Conservation (phyloP, 2,329 filamentous ascomycete species). For the Botryosphaeria dothidea region DNA sequence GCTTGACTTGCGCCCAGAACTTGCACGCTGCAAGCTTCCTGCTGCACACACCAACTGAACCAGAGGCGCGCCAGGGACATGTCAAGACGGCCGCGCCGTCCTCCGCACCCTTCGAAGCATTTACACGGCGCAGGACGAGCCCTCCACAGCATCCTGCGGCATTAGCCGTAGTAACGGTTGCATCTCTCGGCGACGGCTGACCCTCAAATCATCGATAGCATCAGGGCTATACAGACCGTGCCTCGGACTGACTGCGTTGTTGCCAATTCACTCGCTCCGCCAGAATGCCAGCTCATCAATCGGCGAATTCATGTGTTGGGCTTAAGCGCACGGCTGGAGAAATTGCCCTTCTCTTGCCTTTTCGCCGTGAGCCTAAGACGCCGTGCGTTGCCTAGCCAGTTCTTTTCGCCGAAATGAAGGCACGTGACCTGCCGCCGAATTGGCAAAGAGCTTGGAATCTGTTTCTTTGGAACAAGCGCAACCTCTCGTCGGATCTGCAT, state of each 20-base stretch:
- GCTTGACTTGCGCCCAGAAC: background rate
- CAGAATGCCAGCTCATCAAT: background rate
- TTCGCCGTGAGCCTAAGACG: background rate
- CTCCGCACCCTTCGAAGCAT: background rate
- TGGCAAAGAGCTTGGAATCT: background rate
- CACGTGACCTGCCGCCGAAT: background rate
- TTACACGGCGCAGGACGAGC: background rate
- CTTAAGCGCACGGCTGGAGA: background rate
- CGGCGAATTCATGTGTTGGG: background rate
- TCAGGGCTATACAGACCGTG: background rate
- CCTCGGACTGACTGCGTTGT: background rate
- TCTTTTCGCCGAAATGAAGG: conserved; percentile 13
- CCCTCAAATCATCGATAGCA: background rate
- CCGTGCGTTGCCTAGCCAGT: background rate
- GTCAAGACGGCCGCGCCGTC: background rate
- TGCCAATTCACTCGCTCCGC: background rate
- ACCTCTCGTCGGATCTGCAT: background rate
- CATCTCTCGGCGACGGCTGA: background rate
- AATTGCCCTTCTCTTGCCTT: background rate
- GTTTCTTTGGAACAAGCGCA: background rate
- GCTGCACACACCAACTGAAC: background rate
- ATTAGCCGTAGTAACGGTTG: conserved; percentile 1
- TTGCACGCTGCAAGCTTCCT: background rate
- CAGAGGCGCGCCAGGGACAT: background rate
- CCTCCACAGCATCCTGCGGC: background rate